These are phyloP conservation scores for Phytophthora hybrid DNA, from an alignment of 352 stramenopile species.

Conservation along the genomic window DNA sequence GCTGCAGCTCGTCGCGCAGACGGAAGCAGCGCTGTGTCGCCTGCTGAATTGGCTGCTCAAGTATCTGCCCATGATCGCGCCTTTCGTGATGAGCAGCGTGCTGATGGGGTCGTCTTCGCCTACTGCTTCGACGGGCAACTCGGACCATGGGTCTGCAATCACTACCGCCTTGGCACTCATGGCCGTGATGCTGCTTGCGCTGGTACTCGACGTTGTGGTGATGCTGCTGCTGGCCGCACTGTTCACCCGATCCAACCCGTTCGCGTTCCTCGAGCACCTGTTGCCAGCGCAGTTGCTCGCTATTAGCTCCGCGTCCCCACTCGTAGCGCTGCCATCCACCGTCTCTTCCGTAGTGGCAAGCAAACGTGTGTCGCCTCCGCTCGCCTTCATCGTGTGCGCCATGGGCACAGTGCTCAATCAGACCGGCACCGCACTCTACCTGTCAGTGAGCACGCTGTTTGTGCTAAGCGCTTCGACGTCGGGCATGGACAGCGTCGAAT, in stretches of 20 bases:
- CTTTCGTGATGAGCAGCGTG: slow-evolving; percentile 51
- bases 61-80: slow-evolving; percentile 50
- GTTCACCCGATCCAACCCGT: slow-evolving; percentile 56
- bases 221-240: slow-evolving; percentile 49
- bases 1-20: slow-evolving; percentile 56
- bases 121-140: background rate
- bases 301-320: slow-evolving; percentile 54
- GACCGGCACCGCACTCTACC: slow-evolving; percentile 65
- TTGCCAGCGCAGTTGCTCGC: slow-evolving; percentile 62
- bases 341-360: slow-evolving; percentile 60
- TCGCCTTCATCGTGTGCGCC: slow-evolving; percentile 68
- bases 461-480: slow-evolving; percentile 43
- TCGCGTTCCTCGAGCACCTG: slow-evolving; percentile 55
- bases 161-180: slow-evolving; percentile 50
- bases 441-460: slow-evolving; percentile 59
- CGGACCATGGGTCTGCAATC: slow-evolving; percentile 19
- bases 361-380: slow-evolving; percentile 59
- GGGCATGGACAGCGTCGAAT: slow-evolving; percentile 19
- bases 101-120: slow-evolving; percentile 38
- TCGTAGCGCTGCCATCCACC: slow-evolving; percentile 61
- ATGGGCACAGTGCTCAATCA: slow-evolving; percentile 63
- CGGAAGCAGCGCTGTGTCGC: slow-evolving; percentile 50
- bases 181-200: slow-evolving; percentile 54
- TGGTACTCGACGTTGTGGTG: slow-evolving; percentile 50
- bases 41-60: slow-evolving; percentile 50